Base-by-base conservation (phyloP, 192 early-diverging fungal species). In the Anaeromyces robustus region DNA sequence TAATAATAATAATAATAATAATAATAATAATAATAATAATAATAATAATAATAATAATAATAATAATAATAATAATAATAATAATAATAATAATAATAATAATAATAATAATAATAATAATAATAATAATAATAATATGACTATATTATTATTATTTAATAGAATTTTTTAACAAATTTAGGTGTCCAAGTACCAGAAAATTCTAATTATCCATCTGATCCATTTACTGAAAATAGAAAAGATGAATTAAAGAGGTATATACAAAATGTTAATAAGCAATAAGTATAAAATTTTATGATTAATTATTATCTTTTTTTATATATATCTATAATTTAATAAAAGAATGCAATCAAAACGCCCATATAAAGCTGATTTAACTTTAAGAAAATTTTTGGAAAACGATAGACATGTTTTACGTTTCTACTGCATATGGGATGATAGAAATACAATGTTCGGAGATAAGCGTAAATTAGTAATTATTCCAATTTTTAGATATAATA, bases 401-500 rank as follows among this genome's bases (percentile, higher is more conserved):
- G 80, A 81, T 28, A 77, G 80, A 2, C 34, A 78, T 34, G 80
- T 81, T 29, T 78, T 81, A 39, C 78, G 80, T 19, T 81, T 81
- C 78, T 81, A 81, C 37, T 30, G 77, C n/a, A 37, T 77, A 30
- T 81, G 80, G 80, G 80, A 81, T 37, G 80, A 81, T 37, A 77
- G 34, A 29, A 30, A 34, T 30, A 29, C 52, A 22, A 18, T 37
- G 29, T 81, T 78, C 30, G 80, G 80, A 9, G 80, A 81, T 29
- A 37, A 39, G 29, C 80, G 80, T 29, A 77, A 81, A 29, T 37
- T 81, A 29, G 80, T 81, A 68, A n/a, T 28, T 68, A 68, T 39
- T 39, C 1, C n/a, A n/a, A n/a, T n/a, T n/a, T n/a, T n/a, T n/a
- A n/a, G n/a, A n/a, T n/a, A n/a, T n/a, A n/a, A n/a, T n/a, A n/a